phyloP scores from a whole-genome alignment of 2,329 filamentous ascomycete genomes.

The Colletotrichum noveboracense region DNA sequence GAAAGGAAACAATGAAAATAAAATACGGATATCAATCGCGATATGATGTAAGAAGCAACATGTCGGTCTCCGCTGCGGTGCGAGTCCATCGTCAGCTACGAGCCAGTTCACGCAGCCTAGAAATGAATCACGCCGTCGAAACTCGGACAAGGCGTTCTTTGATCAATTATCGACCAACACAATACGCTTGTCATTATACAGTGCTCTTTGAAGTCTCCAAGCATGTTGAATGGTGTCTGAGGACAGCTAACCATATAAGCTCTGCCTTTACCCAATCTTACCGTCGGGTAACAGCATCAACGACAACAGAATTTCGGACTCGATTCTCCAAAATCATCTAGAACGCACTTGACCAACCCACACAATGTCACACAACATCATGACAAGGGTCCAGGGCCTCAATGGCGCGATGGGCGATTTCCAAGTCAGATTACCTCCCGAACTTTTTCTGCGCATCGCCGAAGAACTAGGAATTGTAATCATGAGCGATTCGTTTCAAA shows the following conservation, averaged over 20 bases:
- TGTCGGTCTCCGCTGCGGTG: constrained; percentile 10
- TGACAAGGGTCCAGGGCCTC: background rate
- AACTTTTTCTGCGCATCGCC: background rate
- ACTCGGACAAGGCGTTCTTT: background rate
- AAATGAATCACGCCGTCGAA: constrained; percentile 17
- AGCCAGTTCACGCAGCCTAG: constrained; percentile 18
- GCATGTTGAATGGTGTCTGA: background rate
- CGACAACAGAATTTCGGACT: background rate
- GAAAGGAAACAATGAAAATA: background rate
- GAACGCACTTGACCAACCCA: background rate
- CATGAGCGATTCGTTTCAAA: background rate
- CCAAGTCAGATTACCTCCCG: background rate
- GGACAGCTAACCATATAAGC: background rate
- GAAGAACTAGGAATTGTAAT: background rate
- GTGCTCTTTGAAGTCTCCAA: background rate
- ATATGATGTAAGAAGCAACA: constrained; percentile 7
- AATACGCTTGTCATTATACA: background rate
- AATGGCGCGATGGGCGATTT: background rate
- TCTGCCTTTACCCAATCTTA: background rate
- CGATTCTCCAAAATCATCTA: background rate
- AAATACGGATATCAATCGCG: background rate
- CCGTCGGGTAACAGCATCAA: background rate
- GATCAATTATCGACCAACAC: background rate
- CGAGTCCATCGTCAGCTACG: background rate
- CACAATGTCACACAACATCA: background rate